A percentile compares a stretch with the other conserved stretches of the same genome.
Evolutionary conservation across 2,329 filamentous ascomycete species (phyloP).

Genomic region (Colletotrichum tofieldiae): DNA sequence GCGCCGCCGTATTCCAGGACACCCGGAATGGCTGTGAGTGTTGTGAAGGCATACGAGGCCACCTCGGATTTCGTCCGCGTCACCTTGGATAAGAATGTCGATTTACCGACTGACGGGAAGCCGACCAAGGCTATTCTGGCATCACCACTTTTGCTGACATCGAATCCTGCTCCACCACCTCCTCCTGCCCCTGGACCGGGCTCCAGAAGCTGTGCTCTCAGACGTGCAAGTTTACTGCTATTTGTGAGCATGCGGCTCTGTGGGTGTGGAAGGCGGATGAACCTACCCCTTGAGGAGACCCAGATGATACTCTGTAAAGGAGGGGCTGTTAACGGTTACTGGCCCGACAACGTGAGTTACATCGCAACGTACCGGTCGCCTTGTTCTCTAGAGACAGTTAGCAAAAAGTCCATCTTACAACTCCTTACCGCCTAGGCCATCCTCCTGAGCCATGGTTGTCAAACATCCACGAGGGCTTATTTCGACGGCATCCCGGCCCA

Average conservation of each 20-base stretch:
- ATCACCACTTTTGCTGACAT: constrained; percentile 96
- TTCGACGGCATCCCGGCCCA: too few relatives aligned
- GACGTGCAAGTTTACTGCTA: constrained; percentile 90
- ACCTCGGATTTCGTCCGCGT: constrained; percentile 98
- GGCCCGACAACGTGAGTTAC: not conserved
- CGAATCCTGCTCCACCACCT: constrained; percentile 87
- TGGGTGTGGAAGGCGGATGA: not conserved
- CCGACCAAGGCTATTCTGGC: constrained; percentile 96
- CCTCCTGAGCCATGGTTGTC: not conserved
- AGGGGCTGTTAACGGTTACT: constrained; percentile 23
- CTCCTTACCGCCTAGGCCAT: not conserved
- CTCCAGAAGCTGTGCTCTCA: constrained; percentile 94
- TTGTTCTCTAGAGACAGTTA: constrained; percentile 84
- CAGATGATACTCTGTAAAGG: constrained; percentile 89
- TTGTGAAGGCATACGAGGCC: constrained; percentile 97
- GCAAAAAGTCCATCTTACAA: constrained; percentile 38
- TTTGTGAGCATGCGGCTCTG: not conserved
- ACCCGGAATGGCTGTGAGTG: constrained; percentile 95
- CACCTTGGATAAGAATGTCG: constrained; percentile 98
- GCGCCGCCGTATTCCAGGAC: constrained; percentile 98
- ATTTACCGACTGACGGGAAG: constrained; percentile 99
- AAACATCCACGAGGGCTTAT: not conserved
- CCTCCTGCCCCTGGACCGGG: constrained; percentile 85
- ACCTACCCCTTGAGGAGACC: constrained; percentile 94
- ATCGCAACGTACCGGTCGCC: constrained; percentile 84